Evolutionary conservation across 2,329 filamentous ascomycete species (phyloP).

Genomic region (Simplicillium aogashimaense): DNA sequence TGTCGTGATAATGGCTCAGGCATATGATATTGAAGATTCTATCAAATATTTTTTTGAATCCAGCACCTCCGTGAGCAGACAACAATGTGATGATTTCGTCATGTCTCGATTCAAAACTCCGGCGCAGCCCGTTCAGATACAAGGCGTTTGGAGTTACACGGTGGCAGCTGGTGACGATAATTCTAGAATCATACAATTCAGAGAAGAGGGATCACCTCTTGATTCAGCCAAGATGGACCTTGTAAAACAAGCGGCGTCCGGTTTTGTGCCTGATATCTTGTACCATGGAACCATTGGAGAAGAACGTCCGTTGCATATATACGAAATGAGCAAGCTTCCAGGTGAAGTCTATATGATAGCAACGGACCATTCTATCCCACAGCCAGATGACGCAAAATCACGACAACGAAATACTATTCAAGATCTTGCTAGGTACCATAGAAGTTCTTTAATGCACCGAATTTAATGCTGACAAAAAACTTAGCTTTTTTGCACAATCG

Average conservation of each 20-base stretch:
- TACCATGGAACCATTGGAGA: slow-evolving; percentile 9
- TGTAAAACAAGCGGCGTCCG: slow-evolving; percentile 1
- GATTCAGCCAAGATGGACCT: slow-evolving; percentile 4
- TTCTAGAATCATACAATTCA: slow-evolving; percentile 10
- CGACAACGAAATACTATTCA: slow-evolving; percentile 5
- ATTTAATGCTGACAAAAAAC: not conserved
- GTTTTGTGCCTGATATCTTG: slow-evolving; percentile 4
- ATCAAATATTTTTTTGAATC: slow-evolving; percentile 9
- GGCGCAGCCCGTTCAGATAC: slow-evolving; percentile 10
- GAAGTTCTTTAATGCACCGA: not conserved
- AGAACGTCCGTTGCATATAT: slow-evolving; percentile 5
- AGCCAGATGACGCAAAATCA: slow-evolving; percentile 1
- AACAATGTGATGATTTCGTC: slow-evolving; percentile 11
- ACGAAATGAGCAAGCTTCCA: slow-evolving; percentile 9
- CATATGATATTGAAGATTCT: no score
- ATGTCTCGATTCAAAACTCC: slow-evolving; percentile 4
- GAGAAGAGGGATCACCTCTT: slow-evolving; percentile 3
- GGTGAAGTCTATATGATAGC: slow-evolving; percentile 8
- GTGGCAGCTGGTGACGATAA: slow-evolving; percentile 4
- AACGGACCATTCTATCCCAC: slow-evolving; percentile 1
- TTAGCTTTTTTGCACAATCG: slow-evolving; percentile 10
- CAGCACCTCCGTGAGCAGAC: slow-evolving; percentile 5
- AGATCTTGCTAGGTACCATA: slow-evolving; percentile 5
- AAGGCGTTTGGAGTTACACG: slow-evolving; percentile 11
- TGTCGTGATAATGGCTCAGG: no score